phyloP scores from a whole-genome alignment of 768 basidiomycete genomes.

The Mycena leptocephala region DNA sequence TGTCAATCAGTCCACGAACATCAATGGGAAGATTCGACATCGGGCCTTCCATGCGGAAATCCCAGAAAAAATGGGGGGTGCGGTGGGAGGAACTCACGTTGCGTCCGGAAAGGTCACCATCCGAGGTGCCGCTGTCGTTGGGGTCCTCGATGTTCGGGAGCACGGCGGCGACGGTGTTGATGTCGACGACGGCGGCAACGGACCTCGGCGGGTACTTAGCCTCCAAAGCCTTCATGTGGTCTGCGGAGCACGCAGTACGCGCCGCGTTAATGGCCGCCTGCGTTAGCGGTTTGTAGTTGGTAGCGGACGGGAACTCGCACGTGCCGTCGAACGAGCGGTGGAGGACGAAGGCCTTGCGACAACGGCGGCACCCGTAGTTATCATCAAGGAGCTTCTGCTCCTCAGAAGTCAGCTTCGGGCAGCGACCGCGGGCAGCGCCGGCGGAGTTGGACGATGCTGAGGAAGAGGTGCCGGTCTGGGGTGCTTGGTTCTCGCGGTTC shows the following conservation, averaged over 20 bases:
- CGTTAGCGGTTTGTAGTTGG: background rate
- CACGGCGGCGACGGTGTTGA: background rate
- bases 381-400: background rate
- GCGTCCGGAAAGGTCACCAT: background rate
- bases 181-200: too few relatives aligned
- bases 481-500: background rate
- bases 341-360: background rate
- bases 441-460: background rate
- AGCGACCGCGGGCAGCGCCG: background rate
- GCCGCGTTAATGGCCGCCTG: background rate
- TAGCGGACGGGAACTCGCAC: background rate
- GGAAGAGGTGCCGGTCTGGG: background rate
- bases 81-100: background rate
- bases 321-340: background rate
- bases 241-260: background rate
- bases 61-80: conserved; percentile 7
- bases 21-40: background rate
- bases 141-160: background rate
- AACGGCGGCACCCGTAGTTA: background rate
- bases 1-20: conserved; percentile 44
- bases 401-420: background rate
- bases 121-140: background rate
- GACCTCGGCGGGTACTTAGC: background rate
- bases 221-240: background rate
- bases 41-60: conserved; percentile 18